These are phyloP conservation scores for Barnettozyma botsteinii DNA, from an alignment of 805 yeast genomes.

Conservation along the genomic window DNA sequence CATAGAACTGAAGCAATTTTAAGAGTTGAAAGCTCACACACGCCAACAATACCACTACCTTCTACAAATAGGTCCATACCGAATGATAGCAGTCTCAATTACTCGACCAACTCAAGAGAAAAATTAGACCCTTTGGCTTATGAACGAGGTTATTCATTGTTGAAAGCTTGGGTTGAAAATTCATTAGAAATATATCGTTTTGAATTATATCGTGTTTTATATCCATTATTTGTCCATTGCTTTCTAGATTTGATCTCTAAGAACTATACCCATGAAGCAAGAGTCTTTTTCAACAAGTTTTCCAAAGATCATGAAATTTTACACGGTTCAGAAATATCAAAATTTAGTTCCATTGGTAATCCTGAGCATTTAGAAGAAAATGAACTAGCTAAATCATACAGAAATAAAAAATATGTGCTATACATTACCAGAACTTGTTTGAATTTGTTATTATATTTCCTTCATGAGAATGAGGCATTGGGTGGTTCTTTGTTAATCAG, in stretches of 20 bases:
- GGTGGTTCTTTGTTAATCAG: conserved; percentile 89
- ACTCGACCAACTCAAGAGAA: conserved; percentile 8
- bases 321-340: conserved; percentile 73
- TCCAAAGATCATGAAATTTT: conserved; percentile 64
- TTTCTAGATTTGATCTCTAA: conserved; percentile 73
- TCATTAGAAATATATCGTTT: conserved; percentile 89
- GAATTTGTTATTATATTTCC: conserved; percentile 74
- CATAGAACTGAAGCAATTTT: conserved; percentile 92
- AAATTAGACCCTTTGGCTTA: conserved; percentile 53
- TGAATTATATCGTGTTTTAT: conserved; percentile 75
- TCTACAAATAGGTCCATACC: neutral
- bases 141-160: conserved; percentile 71
- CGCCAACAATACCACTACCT: conserved; percentile 38
- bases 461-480: conserved; percentile 86
- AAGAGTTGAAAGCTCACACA: conserved; percentile 74
- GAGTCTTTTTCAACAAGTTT: conserved; percentile 69
- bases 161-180: conserved; percentile 84
- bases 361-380: conserved; percentile 81
- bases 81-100: too few relatives aligned
- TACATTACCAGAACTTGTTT: conserved; percentile 78
- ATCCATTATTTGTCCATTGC: conserved; percentile 90
- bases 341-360: conserved; percentile 66
- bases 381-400: conserved; percentile 70
- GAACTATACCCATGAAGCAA: conserved; percentile 54
- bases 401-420: conserved; percentile 66